Base-by-base conservation (phyloP, 1,139 yeast species). In the Protomyces arabidopsidicola region DNA sequence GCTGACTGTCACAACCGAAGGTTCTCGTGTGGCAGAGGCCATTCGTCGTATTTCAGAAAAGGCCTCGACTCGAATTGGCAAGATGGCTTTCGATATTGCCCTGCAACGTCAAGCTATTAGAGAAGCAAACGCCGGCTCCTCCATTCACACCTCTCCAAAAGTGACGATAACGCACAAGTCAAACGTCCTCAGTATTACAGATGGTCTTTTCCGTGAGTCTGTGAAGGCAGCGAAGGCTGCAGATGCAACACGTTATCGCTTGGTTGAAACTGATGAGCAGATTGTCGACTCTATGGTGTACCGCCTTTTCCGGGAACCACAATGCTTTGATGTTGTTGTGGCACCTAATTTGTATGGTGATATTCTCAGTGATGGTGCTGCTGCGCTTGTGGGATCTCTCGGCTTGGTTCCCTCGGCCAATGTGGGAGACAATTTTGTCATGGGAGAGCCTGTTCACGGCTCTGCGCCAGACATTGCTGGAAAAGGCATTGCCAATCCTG, bases 401-500 rank as follows among this genome's bases (percentile, higher is more conserved):
- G 98, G 98, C 74, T 96, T 93, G 66, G 98, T 95, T 67, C 98
- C 98, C 71, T 87, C 96, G 65, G 98, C 98, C 69, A 93, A 93
- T 73, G 98, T 93, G 65, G 98, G 98, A 72, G 97, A 90, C 74
- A 79, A 81, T 75, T 93, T 93, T 74, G 97, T 95, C 69, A 90
- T 93, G 75, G 98, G 98, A 75, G 98, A 93, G 78, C 98, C 98
- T 73, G 91, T 98, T 76, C 98, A 93, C 78, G 98, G 98, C 67
- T 88, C 96, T 67, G 98, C 98, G 65, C 98, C 98, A 64, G 98
- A 93, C 76, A 93, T 93, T 70, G 97, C 90, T 75, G 98, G 98
- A 71, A 85, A 83, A 76, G 69, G 69, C 71, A 91, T 93, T 73
- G 84, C 98, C 67, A 93, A 93, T 82, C 98, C 98, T 70, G 85